Conservation (phyloP, 257 asterid genomes). For the Gentiana straminea region DNA sequence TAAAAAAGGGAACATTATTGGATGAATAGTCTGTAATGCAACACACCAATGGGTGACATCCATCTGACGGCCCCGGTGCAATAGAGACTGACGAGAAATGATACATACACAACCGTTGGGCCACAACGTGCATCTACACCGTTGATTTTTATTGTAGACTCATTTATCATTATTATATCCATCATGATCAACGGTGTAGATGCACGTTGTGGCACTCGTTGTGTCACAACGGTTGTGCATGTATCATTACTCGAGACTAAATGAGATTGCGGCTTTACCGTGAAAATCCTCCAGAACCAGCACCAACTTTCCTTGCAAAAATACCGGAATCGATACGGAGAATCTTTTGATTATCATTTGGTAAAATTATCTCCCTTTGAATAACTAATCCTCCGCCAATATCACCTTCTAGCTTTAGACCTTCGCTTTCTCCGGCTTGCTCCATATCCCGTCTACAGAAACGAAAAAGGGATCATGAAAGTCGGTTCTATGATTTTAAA, state of each 20-base stretch:
- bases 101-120: too few species aligned
- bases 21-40: neutral
- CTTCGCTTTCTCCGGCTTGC: constrained; percentile 73
- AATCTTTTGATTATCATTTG: constrained; percentile 44
- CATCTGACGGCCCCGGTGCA: too few species aligned
- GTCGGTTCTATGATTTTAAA: too few species aligned
- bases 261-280: constrained; percentile 34
- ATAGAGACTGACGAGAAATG: too few species aligned
- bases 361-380: constrained; percentile 46
- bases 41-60: too few species aligned
- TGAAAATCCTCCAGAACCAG: constrained; percentile 98
- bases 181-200: too few species aligned
- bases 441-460: constrained; percentile 54
- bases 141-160: too few species aligned
- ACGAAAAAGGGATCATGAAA: constrained; percentile 3
- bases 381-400: constrained; percentile 81
- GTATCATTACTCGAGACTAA: too few species aligned
- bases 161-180: too few species aligned
- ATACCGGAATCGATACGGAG: constrained; percentile 62
- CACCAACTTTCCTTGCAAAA: constrained; percentile 74
- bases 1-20: neutral
- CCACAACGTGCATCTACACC: too few species aligned
- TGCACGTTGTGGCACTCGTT: too few species aligned
- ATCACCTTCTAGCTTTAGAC: constrained; percentile 75
- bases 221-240: too few species aligned